Evolutionary conservation across 192 early-diverging fungal species (phyloP).

Genomic region (Podila epigama): DNA sequence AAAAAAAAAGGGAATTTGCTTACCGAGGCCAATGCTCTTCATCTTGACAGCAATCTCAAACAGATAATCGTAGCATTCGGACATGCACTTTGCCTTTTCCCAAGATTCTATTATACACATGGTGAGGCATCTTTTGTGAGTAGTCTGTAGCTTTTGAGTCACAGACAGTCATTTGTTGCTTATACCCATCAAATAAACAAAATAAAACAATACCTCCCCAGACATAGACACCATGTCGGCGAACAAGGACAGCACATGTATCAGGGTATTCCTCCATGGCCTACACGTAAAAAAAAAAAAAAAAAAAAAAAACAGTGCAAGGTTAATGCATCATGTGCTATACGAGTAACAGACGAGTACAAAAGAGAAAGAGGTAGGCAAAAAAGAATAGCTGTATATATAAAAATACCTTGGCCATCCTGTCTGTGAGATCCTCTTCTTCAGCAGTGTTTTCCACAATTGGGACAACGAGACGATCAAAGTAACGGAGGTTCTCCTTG

Average conservation of each 20-base stretch:
- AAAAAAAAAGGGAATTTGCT: neutral
- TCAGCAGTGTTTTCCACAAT: slow-evolving; percentile 97
- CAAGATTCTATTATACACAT: slow-evolving; percentile 68
- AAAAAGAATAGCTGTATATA: too few species aligned
- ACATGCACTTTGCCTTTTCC: slow-evolving; percentile 98
- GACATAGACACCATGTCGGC: slow-evolving; percentile 96
- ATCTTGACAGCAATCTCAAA: slow-evolving; percentile 97
- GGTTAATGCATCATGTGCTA: neutral
- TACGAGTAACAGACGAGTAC: too few species aligned
- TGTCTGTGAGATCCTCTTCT: slow-evolving; percentile 88
- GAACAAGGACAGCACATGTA: slow-evolving; percentile 92
- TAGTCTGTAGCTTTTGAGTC: neutral
- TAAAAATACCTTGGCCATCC: slow-evolving; percentile 74
- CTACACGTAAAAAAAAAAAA: slow-evolving; percentile 29
- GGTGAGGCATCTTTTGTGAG: neutral
- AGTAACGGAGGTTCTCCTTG: slow-evolving; percentile 72
- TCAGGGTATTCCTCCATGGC: slow-evolving; percentile 91
- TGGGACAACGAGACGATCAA: slow-evolving; percentile 86
- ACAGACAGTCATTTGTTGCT: too few species aligned
- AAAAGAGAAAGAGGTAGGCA: neutral
- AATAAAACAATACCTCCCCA: slow-evolving; percentile 78
- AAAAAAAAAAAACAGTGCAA: slow-evolving; percentile 1
- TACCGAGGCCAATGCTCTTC: slow-evolving; percentile 85
- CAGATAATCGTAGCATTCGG: slow-evolving; percentile 98
- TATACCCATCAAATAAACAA: too few species aligned